phyloP scores from a whole-genome alignment of 1,284 basidiomycete species.

The Cerioporus squamosus region DNA sequence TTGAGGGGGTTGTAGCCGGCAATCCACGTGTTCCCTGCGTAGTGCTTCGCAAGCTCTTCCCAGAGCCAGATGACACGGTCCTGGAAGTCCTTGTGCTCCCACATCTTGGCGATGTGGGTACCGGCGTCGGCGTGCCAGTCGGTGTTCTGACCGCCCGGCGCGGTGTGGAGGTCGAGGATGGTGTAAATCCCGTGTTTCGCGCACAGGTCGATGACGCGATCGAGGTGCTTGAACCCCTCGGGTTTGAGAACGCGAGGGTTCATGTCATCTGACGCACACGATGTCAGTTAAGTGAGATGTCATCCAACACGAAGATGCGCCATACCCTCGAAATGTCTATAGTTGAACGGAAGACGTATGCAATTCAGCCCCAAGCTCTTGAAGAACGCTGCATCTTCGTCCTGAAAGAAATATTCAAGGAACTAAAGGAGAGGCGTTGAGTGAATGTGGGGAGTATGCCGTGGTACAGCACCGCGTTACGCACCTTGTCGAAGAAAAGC shows the following conservation, averaged over 20 bases:
- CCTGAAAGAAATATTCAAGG: constrained; percentile 78
- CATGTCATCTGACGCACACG: constrained; percentile 52
- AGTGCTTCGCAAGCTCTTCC: constrained; percentile 68
- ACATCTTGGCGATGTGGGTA: constrained; percentile 64
- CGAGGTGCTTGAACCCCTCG: constrained; percentile 68
- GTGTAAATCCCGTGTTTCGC: constrained; percentile 63
- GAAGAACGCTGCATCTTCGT: constrained; percentile 72
- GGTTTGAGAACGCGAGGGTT: constrained; percentile 66
- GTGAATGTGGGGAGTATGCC: background rate
- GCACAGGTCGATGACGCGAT: constrained; percentile 63
- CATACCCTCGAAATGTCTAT: constrained; percentile 62
- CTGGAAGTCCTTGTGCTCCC: constrained; percentile 79
- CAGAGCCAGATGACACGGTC: constrained; percentile 74
- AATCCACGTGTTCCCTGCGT: constrained; percentile 65
- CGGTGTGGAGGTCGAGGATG: constrained; percentile 67
- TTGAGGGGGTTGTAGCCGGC: constrained; percentile 78
- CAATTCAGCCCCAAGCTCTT: constrained; percentile 74
- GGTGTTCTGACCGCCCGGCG: constrained; percentile 65
- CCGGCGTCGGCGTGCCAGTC: constrained; percentile 61
- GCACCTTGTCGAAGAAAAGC: constrained; percentile 80
- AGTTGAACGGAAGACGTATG: constrained; percentile 71
- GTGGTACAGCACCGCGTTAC: background rate
- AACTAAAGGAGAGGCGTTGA: constrained; percentile 47
- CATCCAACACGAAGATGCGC: background rate
- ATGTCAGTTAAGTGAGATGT: background rate